Base-by-base conservation (phyloP, 2,329 filamentous ascomycete genomes). In the Diaporthe longicolla region DNA sequence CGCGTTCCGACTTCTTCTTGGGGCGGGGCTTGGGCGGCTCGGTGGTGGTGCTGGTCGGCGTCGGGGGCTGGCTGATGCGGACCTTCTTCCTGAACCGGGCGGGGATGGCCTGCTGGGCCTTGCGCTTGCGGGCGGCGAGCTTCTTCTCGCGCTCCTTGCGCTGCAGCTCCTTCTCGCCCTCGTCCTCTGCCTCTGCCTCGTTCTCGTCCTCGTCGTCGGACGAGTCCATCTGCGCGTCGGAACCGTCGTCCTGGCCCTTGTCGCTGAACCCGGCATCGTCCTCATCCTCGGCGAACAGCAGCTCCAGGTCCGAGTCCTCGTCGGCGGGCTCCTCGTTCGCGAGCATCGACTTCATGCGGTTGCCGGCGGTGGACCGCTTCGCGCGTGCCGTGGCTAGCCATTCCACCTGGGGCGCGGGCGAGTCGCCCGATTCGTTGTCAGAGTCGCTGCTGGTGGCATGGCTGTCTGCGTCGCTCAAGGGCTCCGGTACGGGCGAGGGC, bases 151-250 rank as follows among this genome's bases (percentile, higher is more conserved):
- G 92, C 73, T 93, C 94, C 78, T 93, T 90, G 76, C 90, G 92
- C 83, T 97, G 92, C 71, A 99, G 83, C 83, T 97, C 95, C 79
- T 92, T 93, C 84, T 99, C 97, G 45, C 97, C 97, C 73, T 94
- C 94, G 6, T 97, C 82, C 55, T 97, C 94, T 77, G 97, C 91
- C 26, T 88, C 89, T 37, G 81, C 82, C 71, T 83, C 84, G 50
- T 84, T 83, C 74, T 93, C 87, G 73, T 95, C 93, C 75, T 97
- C 94, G 65, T 97, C 94, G 0, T 92, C 94, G 0, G 94, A 97
- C 19, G 93, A 95, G 79, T 97, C 95, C 86, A 98, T 93, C 61
- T 94, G 92, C 77, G 94, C 92, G 80, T 98, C 96, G 1, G 93
- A 94, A 3, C 86, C 90, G 71, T 89, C 89, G 15, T 88, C 89